phyloP scores from a whole-genome alignment of 306 rosid species.

The Spatholobus suberectus region DNA sequence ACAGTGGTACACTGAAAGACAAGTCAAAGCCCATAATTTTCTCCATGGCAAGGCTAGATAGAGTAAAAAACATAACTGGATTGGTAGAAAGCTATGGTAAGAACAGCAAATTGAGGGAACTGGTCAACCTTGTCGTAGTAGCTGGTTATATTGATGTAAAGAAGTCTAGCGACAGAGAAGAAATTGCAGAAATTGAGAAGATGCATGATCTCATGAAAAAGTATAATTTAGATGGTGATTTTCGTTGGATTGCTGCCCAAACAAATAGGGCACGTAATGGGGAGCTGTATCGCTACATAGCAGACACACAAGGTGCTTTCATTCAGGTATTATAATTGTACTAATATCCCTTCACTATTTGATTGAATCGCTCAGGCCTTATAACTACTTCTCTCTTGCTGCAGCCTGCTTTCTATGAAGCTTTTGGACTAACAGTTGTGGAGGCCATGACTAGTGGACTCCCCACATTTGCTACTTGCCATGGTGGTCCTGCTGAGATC shows the following conservation, averaged over 20 bases:
- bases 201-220: constrained; percentile 74
- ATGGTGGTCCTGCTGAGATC: constrained; percentile 98
- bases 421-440: constrained; percentile 96
- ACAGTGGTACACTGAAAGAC: constrained; percentile 75
- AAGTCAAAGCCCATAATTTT: constrained; percentile 85
- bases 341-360: not conserved
- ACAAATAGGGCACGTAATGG: constrained; percentile 92
- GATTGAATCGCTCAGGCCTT: not conserved
- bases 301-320: constrained; percentile 88
- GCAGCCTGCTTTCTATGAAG: constrained; percentile 98
- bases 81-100: constrained; percentile 85
- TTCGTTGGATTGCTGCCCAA: constrained; percentile 91
- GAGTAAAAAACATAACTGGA: constrained; percentile 82
- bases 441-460: constrained; percentile 97
- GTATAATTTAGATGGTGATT: constrained; percentile 68
- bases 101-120: constrained; percentile 75
- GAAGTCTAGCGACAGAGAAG: constrained; percentile 89
- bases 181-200: constrained; percentile 90
- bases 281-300: constrained; percentile 89
- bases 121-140: constrained; percentile 82
- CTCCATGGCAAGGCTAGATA: constrained; percentile 91
- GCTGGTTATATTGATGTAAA: constrained; percentile 84
- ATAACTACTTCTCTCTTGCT: constrained; percentile 20
- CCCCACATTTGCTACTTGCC: constrained; percentile 90
- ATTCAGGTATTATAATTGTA: constrained; percentile 64